Conservation (phyloP, 768 basidiomycete species). For the Xerocomellus dryophilus region DNA sequence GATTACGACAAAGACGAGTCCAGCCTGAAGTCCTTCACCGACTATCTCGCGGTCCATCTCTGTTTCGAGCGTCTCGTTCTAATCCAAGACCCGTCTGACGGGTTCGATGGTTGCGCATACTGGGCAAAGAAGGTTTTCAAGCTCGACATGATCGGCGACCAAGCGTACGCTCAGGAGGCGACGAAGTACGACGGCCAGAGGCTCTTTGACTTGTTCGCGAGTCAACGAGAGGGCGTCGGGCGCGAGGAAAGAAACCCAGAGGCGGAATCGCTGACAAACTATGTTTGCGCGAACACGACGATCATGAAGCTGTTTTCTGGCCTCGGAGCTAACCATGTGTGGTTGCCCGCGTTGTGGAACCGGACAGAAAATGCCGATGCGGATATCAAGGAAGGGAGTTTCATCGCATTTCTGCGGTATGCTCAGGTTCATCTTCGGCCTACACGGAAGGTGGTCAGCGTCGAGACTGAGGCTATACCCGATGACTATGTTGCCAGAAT, state of each 20-base stretch:
- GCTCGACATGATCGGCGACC: background rate
- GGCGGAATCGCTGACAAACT: background rate
- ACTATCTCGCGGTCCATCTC: slow-evolving; percentile 1
- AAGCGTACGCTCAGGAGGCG: background rate
- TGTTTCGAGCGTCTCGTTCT: background rate
- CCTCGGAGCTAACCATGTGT: background rate
- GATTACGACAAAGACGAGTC: background rate
- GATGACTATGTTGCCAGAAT: background rate
- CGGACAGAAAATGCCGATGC: background rate
- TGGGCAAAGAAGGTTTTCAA: slow-evolving; percentile 1
- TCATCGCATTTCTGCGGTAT: background rate
- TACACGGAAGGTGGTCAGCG: background rate
- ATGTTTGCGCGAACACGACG: background rate
- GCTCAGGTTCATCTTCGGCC: background rate
- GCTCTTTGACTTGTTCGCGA: slow-evolving; percentile 5
- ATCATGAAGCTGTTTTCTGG: slow-evolving; percentile 3
- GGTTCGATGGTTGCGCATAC: slow-evolving; percentile 2
- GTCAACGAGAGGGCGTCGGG: slow-evolving; percentile 1
- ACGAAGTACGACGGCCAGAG: background rate
- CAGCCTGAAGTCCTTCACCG: background rate
- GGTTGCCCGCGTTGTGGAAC: slow-evolving; percentile 3
- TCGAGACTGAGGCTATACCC: background rate
- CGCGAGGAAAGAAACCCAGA: background rate
- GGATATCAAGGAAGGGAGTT: slow-evolving; percentile 4
- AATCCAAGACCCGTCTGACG: background rate